phyloP scores from a whole-genome alignment of 163 green algal genomes.

The Smithsoniella earleae region DNA sequence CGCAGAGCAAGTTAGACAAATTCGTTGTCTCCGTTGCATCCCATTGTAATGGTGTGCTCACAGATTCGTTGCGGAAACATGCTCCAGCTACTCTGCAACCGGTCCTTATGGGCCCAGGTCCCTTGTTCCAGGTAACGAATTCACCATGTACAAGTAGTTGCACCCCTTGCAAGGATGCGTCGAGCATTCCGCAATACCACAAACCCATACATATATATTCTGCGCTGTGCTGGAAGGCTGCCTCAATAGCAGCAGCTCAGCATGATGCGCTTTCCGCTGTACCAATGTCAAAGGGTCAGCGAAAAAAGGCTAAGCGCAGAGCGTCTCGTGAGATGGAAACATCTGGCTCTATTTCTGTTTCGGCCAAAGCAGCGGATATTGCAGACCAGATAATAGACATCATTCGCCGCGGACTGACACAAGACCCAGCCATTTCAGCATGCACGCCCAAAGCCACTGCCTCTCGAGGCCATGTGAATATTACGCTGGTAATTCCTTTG shows the following conservation, averaged over 20 bases:
- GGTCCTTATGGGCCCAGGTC: too few species aligned
- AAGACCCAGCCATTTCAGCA: background rate
- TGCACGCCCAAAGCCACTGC: background rate
- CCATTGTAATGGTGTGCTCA: too few species aligned
- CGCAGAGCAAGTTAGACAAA: background rate
- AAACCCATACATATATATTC: background rate
- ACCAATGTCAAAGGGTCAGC: conserved; percentile 6
- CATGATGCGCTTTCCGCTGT: background rate
- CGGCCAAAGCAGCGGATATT: background rate
- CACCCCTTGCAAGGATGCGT: background rate
- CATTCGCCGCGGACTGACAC: background rate
- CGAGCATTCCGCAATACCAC: too few species aligned
- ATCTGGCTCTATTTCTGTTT: background rate
- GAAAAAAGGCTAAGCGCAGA: background rate
- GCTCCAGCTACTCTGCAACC: too few species aligned
- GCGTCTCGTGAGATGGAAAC: background rate
- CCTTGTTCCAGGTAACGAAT: too few species aligned
- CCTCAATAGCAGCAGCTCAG: background rate
- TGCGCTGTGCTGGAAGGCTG: background rate
- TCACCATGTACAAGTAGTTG: background rate
- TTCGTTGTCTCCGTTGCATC: too few species aligned
- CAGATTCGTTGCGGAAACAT: too few species aligned
- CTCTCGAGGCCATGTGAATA: conserved; percentile 6
- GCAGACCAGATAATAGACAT: background rate
- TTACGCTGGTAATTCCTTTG: conserved; percentile 4